Evolutionary conservation across 169 alveolate species (phyloP), one percentile per base, ranked within the genome.

Genomic region (Cryptosporidium canis): DNA sequence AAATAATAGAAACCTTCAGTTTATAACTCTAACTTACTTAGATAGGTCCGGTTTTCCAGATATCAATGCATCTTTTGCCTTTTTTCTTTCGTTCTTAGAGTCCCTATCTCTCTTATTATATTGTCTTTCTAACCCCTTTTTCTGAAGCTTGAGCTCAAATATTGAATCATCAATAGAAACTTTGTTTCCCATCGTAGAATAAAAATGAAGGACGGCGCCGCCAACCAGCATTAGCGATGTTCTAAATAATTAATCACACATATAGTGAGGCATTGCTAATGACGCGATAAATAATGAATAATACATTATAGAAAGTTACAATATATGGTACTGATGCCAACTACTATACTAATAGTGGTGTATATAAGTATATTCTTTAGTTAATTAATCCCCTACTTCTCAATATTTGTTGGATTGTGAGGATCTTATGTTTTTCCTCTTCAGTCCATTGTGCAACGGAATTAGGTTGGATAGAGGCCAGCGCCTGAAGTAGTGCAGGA

Each of bases 111-210:
- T 77, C 39, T 77, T 77, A 14, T 61, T 65, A 37, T 55, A 77
- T 55, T 39, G 72, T 31, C 87, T 55, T 35, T 77, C 77, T 58
- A 77, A 16, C 66, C 61, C 87, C 72, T 61, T 77, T 37, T 58
- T 61, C 51, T 63, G 65, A n/a, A 77, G n/a, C 44, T 77, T 77
- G 16, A 77, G 58, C 14, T 77, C 87, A 61, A 77, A 77, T 56
- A 77, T 77, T 27, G 87, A 77, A 61, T 77, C 87, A 35, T 77
- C 87, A 39, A 77, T 77, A 12, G 87, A 58, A 33, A 77, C 43
- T 37, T 37, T 77, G 37, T 55, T 61, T 55, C 87, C 87, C 87
- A 77, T 77, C 3, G 5, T 45, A 24, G 18, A 45, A 45, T 45
- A 43, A 41, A 47, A 29, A 44, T 14, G 12, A 47, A 47, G 44